Base-by-base conservation (phyloP, 208 protist genomes). In the Balamuthia mandrillaris region DNA sequence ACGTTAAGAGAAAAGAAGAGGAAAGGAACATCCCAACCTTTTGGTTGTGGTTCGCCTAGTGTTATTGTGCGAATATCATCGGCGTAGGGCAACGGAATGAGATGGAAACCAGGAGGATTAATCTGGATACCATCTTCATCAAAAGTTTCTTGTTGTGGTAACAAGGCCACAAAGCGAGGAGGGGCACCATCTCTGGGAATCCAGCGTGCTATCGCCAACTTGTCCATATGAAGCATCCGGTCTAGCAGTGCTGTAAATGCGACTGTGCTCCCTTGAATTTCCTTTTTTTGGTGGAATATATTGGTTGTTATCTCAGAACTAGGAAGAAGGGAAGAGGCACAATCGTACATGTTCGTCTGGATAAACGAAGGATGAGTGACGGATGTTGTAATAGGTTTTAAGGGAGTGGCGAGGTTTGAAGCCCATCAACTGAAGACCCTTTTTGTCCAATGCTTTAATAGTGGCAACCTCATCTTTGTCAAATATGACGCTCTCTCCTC, bases 51-150 rank as follows among this genome's bases (percentile, higher is more conserved):
- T 51, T 45, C 9, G 29, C n/a, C 9, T n/a, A 74, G 1, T 29
- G 61, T 66, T 3, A 87, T 33, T 4, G 33, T 3, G 42, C 89
- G 72, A 41, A 91, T 91, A 42, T 91, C 89, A 54, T 91, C 89
- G 18, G 49, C 61, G 37, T 63, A 91, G 9, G 89, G 89, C n/a
- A 91, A 31, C 18, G 66, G 78, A 37, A 91, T 54, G 0, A 91
- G 35, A 52, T 88, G 41, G 35, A 91, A 81, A 16, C 88, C 88
- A 18, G 65, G 10, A 31, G 87, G 79, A 44, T 47, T 44, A 21
- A 84, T n/a, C 24, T 77, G 52, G 9, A 70, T 9, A 10, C 66
- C 61, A 14, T 86, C 83, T 33, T 82, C 83, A 86, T 86, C 78
- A 21, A 79, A 9, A 21, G 12, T 18, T 42, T 86, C 83, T 29